Conservation (phyloP, 306 rosid genomes). For the Fagus crenata region DNA sequence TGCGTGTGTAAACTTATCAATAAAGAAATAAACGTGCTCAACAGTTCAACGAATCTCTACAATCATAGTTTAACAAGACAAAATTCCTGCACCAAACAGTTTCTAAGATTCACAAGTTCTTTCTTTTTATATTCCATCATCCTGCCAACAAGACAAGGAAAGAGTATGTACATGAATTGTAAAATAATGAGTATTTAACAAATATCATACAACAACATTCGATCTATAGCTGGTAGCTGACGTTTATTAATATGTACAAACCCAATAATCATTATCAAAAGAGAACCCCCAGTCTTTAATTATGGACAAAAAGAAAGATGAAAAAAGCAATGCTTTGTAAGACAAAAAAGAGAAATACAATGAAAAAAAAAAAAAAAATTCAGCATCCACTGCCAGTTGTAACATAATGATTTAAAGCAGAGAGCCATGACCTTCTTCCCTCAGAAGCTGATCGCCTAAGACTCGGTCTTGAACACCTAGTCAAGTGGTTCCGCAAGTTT, state of each 20-base stretch:
- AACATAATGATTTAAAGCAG: constrained; percentile 72
- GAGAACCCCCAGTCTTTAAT: not conserved
- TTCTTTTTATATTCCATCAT: not conserved
- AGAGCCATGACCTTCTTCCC: constrained; percentile 71
- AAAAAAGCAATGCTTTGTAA: not conserved
- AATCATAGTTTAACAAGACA: not conserved
- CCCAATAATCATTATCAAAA: constrained; percentile 14
- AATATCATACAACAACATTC: not conserved
- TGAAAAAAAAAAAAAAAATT: constrained; percentile 14
- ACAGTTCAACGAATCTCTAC: not conserved
- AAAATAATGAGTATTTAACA: not conserved
- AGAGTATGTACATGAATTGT: not conserved
- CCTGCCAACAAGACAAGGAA: not conserved
- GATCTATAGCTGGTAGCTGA: not conserved
- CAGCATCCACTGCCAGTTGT: constrained; percentile 58
- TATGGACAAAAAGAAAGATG: not conserved
- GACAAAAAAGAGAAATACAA: constrained; percentile 9
- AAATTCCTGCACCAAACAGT: constrained; percentile 8
- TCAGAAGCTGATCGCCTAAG: constrained; percentile 57
- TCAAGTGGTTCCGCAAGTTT: constrained; percentile 42
- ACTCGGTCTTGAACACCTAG: constrained; percentile 54
- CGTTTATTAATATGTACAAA: constrained; percentile 37
- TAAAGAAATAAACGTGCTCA: no score
- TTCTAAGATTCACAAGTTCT: not conserved
- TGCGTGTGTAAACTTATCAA: no score